Evolutionary conservation across 2,329 filamentous ascomycete genomes (phyloP).

Genomic region (Pyricularia grisea): DNA sequence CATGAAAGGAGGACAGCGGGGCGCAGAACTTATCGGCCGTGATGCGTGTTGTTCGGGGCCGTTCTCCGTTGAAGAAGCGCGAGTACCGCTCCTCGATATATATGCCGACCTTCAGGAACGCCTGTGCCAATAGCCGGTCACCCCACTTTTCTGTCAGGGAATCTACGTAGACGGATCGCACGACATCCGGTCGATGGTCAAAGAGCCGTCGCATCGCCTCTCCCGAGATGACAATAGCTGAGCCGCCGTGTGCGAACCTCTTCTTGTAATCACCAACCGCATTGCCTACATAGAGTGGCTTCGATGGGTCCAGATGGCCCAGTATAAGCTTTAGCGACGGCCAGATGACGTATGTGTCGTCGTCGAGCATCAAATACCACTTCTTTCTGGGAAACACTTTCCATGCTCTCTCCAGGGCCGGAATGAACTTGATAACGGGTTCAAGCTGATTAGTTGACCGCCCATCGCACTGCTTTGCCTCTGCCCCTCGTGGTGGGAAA

Average conservation of each 20-base stretch:
- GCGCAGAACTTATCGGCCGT: constrained; percentile 40
- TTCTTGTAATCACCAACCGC: constrained; percentile 45
- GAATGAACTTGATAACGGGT: constrained; percentile 33
- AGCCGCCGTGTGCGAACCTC: constrained; percentile 48
- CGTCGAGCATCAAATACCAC: constrained; percentile 50
- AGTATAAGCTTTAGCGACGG: constrained; percentile 38
- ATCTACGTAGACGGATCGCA: constrained; percentile 33
- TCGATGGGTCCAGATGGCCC: constrained; percentile 34
- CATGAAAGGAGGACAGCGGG: constrained; percentile 45
- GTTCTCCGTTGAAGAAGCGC: constrained; percentile 46
- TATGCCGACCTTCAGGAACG: constrained; percentile 41
- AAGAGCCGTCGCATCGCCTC: constrained; percentile 39
- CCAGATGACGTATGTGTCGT: constrained; percentile 46
- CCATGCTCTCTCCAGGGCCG: constrained; percentile 43
- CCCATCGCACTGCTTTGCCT: not conserved
- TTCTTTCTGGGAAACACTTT: constrained; percentile 41
- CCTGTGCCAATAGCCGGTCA: constrained; percentile 43
- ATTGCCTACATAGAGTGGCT: constrained; percentile 44
- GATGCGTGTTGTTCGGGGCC: constrained; percentile 38
- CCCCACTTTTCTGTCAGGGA: constrained; percentile 43
- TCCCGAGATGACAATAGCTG: constrained; percentile 41
- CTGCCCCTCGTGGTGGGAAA: not conserved
- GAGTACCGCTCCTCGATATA: constrained; percentile 46
- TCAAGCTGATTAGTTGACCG: not conserved
- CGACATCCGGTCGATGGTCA: constrained; percentile 27